Conservation (phyloP, 2,329 filamentous ascomycete genomes). For the Hypoxylon sp. region DNA sequence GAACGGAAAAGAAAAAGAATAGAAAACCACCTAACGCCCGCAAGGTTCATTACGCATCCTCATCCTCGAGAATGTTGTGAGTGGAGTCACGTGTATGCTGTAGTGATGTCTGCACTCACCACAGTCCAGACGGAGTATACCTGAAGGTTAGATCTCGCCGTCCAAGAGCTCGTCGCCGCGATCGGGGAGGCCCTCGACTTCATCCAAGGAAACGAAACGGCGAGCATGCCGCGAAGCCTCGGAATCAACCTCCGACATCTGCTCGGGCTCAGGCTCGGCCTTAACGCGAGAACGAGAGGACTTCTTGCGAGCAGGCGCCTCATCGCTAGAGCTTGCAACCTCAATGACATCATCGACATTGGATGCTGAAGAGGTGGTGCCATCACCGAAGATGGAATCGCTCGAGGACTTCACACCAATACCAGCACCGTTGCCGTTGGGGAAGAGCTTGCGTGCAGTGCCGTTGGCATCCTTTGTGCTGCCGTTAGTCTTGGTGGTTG, state of each 20-base stretch:
- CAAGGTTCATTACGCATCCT: conserved; percentile 3
- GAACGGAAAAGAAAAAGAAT: conserved; percentile 5
- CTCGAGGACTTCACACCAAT: background rate
- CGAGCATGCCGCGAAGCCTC: background rate
- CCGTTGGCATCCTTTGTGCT: background rate
- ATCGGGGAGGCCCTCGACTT: background rate
- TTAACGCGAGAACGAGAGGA: conserved; percentile 37
- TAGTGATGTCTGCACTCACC: background rate
- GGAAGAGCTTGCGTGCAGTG: conserved; percentile 36
- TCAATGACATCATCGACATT: conserved; percentile 51
- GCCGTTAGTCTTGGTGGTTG: conserved; percentile 27
- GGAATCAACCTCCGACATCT: background rate
- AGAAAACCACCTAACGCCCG: conserved; percentile 8
- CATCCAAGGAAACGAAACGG: background rate
- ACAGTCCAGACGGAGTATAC: background rate
- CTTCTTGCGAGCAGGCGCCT: conserved; percentile 55
- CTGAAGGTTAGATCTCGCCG: conserved; percentile 56
- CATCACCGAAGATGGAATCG: background rate
- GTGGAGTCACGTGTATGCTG: background rate
- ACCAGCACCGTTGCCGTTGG: conserved; percentile 11
- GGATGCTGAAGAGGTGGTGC: background rate
- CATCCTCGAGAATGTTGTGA: background rate
- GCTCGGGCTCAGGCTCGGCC: conserved; percentile 17
- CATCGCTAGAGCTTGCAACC: conserved; percentile 56
- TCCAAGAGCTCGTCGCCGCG: conserved; percentile 52